phyloP scores from a whole-genome alignment of 345 rosid species.

The Brassica incana region DNA sequence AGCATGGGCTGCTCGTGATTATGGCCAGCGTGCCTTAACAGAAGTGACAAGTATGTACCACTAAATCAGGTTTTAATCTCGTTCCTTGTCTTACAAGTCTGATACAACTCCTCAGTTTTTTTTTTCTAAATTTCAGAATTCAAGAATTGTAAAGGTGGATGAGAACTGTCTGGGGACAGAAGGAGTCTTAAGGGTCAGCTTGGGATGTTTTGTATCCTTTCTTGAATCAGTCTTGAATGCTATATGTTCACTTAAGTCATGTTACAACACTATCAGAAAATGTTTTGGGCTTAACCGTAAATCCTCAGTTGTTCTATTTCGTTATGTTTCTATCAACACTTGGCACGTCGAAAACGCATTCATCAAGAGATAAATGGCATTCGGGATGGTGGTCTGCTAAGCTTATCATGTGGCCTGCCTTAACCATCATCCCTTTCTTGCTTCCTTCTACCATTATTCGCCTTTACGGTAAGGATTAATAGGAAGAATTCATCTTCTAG shows the following conservation, averaged over 20 bases:
- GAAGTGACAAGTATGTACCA: slow-evolving; percentile 64
- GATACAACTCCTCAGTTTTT: neutral
- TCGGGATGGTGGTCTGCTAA: slow-evolving; percentile 94
- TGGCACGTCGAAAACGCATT: slow-evolving; percentile 60
- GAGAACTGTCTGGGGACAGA: slow-evolving; percentile 84
- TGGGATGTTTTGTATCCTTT: slow-evolving; percentile 98
- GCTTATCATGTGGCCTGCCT: slow-evolving; percentile 61
- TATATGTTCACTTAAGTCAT: neutral
- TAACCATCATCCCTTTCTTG: slow-evolving; percentile 65
- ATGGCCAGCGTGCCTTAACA: slow-evolving; percentile 58
- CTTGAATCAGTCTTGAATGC: slow-evolving; percentile 12
- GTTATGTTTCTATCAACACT: slow-evolving; percentile 76
- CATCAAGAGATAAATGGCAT: slow-evolving; percentile 78
- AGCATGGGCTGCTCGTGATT: slow-evolving; percentile 93
- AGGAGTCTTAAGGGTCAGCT: slow-evolving; percentile 93
- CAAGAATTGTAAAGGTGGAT: slow-evolving; percentile 66
- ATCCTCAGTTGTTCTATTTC: slow-evolving; percentile 58
- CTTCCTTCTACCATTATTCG: slow-evolving; percentile 66
- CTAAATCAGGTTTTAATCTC: neutral
- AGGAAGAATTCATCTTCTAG: neutral
- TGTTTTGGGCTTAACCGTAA: slow-evolving; percentile 40
- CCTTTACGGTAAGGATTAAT: slow-evolving; percentile 66
- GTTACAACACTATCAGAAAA: neutral
- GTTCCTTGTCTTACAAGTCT: slow-evolving; percentile 20
- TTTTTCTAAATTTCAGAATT: slow-evolving; percentile 52